Evolutionary conservation across 2,329 filamentous ascomycete species (phyloP).

Genomic region (Talaromyces pinophilus): DNA sequence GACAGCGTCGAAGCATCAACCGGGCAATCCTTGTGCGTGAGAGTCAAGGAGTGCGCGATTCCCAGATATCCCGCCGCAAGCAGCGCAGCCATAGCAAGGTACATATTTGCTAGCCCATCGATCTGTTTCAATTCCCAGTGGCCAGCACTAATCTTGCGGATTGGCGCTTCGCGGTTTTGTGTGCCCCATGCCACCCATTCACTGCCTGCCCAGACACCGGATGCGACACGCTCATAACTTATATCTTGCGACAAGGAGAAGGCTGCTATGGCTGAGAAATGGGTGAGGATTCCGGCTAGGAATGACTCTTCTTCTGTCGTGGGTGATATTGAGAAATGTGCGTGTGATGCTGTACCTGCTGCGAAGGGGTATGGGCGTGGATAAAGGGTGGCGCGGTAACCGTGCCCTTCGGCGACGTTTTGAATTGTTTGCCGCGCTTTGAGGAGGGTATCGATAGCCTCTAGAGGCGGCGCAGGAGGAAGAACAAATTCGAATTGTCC

Average conservation of each 20-base stretch:
- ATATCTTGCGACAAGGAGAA: conserved; percentile 66
- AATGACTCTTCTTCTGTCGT: conserved; percentile 59
- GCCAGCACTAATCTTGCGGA: conserved; percentile 65
- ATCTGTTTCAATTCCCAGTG: conserved; percentile 79
- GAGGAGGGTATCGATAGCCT: conserved; percentile 70
- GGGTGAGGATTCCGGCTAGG: conserved; percentile 69
- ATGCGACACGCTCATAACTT: conserved; percentile 68
- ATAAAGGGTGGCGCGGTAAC: conserved; percentile 69
- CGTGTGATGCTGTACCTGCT: conserved; percentile 67
- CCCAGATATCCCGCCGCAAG: conserved; percentile 62
- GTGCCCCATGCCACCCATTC: conserved; percentile 78
- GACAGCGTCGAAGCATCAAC: conserved; percentile 40
- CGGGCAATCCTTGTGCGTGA: conserved; percentile 38
- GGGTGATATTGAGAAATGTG: conserved; percentile 64
- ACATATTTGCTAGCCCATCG: conserved; percentile 79
- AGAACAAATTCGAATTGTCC: conserved; percentile 80
- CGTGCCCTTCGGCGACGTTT: conserved; percentile 62
- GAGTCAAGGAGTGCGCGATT: conserved; percentile 37
- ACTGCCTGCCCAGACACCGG: conserved; percentile 76
- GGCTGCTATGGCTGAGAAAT: conserved; percentile 66
- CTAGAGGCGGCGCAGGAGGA: conserved; percentile 61
- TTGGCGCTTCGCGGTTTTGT: conserved; percentile 74
- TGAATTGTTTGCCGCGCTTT: conserved; percentile 70
- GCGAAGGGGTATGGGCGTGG: conserved; percentile 64
- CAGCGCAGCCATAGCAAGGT: conserved; percentile 66